Evolutionary conservation across 805 yeast species (phyloP).

Genomic region (Blastobotrys peoriensis): DNA sequence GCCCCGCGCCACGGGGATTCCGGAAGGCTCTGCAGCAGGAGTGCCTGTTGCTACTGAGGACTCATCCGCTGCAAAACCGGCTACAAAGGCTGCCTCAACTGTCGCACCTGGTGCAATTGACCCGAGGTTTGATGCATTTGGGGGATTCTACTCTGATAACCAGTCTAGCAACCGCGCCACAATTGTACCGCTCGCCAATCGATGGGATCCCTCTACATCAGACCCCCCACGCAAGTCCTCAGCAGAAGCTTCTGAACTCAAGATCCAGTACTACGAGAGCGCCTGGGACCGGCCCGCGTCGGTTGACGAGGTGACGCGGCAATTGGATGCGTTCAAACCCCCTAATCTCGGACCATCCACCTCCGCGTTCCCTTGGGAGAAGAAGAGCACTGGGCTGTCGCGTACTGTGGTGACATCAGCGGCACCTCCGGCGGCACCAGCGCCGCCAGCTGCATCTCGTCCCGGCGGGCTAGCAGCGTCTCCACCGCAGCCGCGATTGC

Average conservation of each 20-base stretch:
- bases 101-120: background rate
- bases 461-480: too few species aligned
- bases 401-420: conserved; percentile 1
- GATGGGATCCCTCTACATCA: conserved; percentile 26
- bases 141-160: conserved; percentile 1
- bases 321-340: conserved; percentile 11
- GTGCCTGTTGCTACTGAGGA: too few species aligned
- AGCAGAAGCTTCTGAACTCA: conserved; percentile 23
- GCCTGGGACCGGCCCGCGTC: conserved; percentile 12
- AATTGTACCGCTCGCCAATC: conserved; percentile 16
- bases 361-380: conserved; percentile 22
- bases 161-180: conserved; percentile 1
- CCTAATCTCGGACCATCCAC: conserved; percentile 18
- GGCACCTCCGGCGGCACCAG: conserved; percentile 2
- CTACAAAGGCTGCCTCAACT: background rate
- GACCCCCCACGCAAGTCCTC: conserved; percentile 21
- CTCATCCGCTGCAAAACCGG: background rate
- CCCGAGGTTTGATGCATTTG: conserved; percentile 4
- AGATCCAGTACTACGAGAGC: conserved; percentile 13
- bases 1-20: background rate
- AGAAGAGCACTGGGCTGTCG: conserved; percentile 7
- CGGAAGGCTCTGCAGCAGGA: background rate
- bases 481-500: background rate
- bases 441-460: too few species aligned
- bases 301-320: background rate